phyloP scores from a whole-genome alignment of 371 early-diverging fungal species.

The Apophysomyces variabilis region DNA sequence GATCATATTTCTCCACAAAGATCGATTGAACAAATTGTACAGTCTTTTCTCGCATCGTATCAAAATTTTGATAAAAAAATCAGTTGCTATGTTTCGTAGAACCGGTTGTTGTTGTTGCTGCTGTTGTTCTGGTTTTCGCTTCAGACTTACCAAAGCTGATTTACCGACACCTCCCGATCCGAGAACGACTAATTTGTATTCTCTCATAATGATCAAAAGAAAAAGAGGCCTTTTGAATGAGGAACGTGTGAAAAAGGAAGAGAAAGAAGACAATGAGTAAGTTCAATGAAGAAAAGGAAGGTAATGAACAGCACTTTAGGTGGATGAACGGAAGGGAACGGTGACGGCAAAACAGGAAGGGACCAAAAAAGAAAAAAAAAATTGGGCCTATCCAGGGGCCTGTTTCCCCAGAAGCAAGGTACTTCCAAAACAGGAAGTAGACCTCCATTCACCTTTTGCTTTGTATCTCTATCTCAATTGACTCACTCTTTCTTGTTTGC shows the following conservation, averaged over 20 bases:
- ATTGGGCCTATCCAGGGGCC: conserved; percentile 6
- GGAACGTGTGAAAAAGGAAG: conserved; percentile 6
- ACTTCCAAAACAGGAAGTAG: conserved; percentile 1
- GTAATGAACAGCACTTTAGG: conserved; percentile 1
- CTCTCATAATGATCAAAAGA: conserved; percentile 50
- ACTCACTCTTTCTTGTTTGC: too few species aligned
- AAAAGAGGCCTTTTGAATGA: background rate
- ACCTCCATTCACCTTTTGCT: background rate
- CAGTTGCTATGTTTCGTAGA: too few species aligned
- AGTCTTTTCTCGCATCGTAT: conserved; percentile 56
- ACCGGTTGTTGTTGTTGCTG: too few species aligned
- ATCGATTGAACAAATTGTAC: conserved; percentile 92
- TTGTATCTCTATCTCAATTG: too few species aligned
- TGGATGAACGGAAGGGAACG: conserved; percentile 2
- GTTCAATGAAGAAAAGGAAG: conserved; percentile 4
- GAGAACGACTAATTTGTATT: conserved; percentile 89
- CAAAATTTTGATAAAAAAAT: too few species aligned
- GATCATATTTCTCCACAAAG: conserved; percentile 91
- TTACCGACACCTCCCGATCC: conserved; percentile 93
- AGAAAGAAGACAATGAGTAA: conserved; percentile 3
- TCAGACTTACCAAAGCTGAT: conserved; percentile 78
- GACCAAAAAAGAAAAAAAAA: conserved; percentile 5
- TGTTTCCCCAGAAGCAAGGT: conserved; percentile 1
- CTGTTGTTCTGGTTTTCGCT: background rate
- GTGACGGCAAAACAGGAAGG: conserved; percentile 2